A percentile compares a stretch with the other conserved stretches of the same genome.
These are phyloP conservation scores for Wickerhamiella sergipiensis DNA, from an alignment of 805 yeast species.

Conservation along the genomic window DNA sequence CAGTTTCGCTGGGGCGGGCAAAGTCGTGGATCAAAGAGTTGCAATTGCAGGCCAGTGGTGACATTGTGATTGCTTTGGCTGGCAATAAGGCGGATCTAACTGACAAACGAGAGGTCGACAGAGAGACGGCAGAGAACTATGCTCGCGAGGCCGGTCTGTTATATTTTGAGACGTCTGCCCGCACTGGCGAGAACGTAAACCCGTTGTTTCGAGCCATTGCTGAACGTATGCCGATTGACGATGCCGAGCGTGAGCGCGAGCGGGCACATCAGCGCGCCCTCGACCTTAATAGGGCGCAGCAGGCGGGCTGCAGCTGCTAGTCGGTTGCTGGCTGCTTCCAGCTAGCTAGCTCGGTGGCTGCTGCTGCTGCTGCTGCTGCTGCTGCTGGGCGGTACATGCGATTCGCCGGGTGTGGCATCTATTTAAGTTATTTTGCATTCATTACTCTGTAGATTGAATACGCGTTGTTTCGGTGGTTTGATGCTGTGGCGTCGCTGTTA, in stretches of 20 bases:
- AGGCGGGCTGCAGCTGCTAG: conserved; percentile 26
- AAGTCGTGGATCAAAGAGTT: conserved; percentile 86
- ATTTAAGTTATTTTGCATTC: not conserved
- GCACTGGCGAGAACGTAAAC: conserved; percentile 48
- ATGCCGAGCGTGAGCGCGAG: conserved; percentile 19
- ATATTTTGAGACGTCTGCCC: conserved; percentile 54
- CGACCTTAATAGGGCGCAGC: conserved; percentile 13
- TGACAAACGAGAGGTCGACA: conserved; percentile 31
- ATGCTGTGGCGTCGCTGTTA: no score
- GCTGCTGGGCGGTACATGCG: not conserved
- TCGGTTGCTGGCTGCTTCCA: no score
- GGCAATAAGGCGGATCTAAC: conserved; percentile 74
- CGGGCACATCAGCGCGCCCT: conserved; percentile 15
- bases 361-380: no score
- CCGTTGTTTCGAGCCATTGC: conserved; percentile 36
- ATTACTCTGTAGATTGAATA: not conserved
- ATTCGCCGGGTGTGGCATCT: not conserved
- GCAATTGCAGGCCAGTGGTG: conserved; percentile 63
- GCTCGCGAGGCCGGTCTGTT: conserved; percentile 40
- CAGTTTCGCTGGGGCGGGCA: conserved; percentile 61
- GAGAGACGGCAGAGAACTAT: conserved; percentile 33
- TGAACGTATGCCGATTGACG: conserved; percentile 33
- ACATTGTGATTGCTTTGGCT: conserved; percentile 68
- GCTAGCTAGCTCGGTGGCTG: no score
- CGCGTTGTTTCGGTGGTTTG: not conserved